A percentile compares a stretch with the other conserved stretches of the same genome.
phyloP scores from a whole-genome alignment of 2,329 filamentous ascomycete species.

The Metarhizium album region DNA sequence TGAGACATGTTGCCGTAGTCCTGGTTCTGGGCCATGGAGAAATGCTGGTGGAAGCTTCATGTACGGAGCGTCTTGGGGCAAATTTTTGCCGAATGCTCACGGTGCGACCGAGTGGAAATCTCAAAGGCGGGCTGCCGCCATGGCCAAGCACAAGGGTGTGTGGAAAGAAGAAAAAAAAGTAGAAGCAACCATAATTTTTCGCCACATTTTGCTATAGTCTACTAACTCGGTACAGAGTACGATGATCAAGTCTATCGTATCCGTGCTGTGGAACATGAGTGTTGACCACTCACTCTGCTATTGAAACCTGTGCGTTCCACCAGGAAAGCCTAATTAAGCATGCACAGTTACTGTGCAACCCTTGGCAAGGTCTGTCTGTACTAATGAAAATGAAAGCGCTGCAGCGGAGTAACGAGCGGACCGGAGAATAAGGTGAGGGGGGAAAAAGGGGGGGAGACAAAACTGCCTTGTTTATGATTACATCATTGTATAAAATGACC shows the following conservation, averaged over 20 bases:
- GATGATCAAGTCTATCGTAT: not conserved
- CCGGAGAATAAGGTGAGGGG: constrained; percentile 3
- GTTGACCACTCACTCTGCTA: not conserved
- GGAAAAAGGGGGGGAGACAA: not conserved
- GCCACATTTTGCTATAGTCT: not conserved
- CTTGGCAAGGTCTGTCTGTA: not conserved
- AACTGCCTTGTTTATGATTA: not conserved
- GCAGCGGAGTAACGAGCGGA: not conserved
- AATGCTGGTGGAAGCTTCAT: not conserved
- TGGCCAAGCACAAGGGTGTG: not conserved
- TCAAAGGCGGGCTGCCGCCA: not conserved
- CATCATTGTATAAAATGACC: constrained; percentile 14
- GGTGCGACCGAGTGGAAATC: not conserved
- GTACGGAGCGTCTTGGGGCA: not conserved
- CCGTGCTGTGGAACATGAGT: not conserved
- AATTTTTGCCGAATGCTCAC: too few relatives aligned
- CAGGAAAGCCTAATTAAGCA: not conserved
- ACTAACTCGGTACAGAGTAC: too few relatives aligned
- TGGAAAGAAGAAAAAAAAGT: too few relatives aligned
- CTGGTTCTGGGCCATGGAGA: not conserved
- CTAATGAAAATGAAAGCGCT: too few relatives aligned
- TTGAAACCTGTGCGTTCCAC: not conserved
- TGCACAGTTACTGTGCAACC: not conserved
- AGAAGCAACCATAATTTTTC: too few relatives aligned
- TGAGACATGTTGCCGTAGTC: not conserved